A percentile compares a stretch with the other conserved stretches of the same genome.
These are phyloP conservation scores for Coemansia reversa DNA, from an alignment of 192 early-diverging fungal species.

Conservation along the genomic window DNA sequence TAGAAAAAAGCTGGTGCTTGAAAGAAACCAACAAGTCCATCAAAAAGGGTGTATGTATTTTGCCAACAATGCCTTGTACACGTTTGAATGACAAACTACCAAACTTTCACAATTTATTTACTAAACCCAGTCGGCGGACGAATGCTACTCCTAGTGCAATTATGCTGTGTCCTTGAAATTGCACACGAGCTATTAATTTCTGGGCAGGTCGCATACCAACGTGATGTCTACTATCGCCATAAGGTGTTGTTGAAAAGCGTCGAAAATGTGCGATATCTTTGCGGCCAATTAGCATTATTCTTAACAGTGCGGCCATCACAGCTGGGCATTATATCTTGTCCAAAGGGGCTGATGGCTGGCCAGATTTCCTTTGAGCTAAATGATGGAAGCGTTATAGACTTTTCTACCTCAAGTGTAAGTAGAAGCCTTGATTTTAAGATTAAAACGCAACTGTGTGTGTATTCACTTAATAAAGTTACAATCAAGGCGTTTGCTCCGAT, in stretches of 20 bases:
- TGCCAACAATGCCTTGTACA: not conserved
- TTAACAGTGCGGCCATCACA: slow-evolving; percentile 20
- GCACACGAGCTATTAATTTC: slow-evolving; percentile 15
- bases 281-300: slow-evolving; percentile 27
- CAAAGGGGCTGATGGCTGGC: slow-evolving; percentile 41
- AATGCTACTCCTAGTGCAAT: slow-evolving; percentile 13
- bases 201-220: slow-evolving; percentile 43
- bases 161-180: slow-evolving; percentile 20
- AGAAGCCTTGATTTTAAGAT: not conserved
- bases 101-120: not conserved
- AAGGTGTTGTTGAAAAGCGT: slow-evolving; percentile 29
- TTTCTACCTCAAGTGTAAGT: slow-evolving; percentile 22
- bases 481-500: not conserved
- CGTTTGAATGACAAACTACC: not conserved
- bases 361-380: slow-evolving; percentile 25
- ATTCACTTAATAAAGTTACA: not conserved
- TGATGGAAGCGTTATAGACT: slow-evolving; percentile 21
- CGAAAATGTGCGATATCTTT: slow-evolving; percentile 37
- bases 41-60: slow-evolving; percentile 22
- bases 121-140: too few species aligned
- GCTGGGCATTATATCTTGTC: slow-evolving; percentile 41
- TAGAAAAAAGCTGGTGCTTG: not conserved
- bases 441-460: not conserved
- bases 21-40: not conserved
- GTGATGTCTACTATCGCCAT: slow-evolving; percentile 44